Percentiles rank a stretch among this genome's conserved stretches.
Conservation (phyloP, 2,329 filamentous ascomycete genomes). For the Claviceps africana region DNA sequence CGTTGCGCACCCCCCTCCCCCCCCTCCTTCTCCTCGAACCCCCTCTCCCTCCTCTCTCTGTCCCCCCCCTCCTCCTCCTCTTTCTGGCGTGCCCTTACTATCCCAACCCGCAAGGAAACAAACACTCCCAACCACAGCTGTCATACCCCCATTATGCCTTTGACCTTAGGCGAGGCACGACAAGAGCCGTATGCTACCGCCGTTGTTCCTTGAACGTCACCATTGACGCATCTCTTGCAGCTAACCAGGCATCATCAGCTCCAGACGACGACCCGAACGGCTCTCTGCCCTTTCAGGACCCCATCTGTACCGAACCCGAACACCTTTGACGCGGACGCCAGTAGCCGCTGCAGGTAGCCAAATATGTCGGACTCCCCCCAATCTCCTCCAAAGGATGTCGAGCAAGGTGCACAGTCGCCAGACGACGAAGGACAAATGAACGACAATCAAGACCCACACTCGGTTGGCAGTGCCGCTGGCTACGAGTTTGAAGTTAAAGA, state of each 20-base stretch:
- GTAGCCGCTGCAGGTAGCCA: constrained; percentile 55
- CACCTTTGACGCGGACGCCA: constrained; percentile 45
- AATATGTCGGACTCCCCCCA: constrained; percentile 82
- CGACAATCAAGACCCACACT: constrained; percentile 66
- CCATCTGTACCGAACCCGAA: constrained; percentile 43
- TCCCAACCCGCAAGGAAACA: constrained; percentile 7
- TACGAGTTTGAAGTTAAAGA: constrained; percentile 99
- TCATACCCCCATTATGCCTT: constrained; percentile 7
- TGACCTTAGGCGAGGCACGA: constrained; percentile 18
- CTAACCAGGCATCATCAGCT: constrained; percentile 26
- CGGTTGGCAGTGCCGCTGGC: constrained; percentile 46
- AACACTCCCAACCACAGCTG: constrained; percentile 7
- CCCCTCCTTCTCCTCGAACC: not conserved
- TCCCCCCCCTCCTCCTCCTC: too few relatives aligned
- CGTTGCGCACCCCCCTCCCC: constrained; percentile 2
- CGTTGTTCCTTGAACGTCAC: constrained; percentile 20
- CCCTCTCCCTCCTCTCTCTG: too few relatives aligned
- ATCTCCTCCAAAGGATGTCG: constrained; percentile 90
- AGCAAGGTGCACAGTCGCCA: constrained; percentile 82
- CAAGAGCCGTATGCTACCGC: constrained; percentile 14
- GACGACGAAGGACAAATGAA: constrained; percentile 94
- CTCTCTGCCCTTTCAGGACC: constrained; percentile 26
- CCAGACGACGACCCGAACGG: constrained; percentile 13
- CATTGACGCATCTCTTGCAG: constrained; percentile 42
- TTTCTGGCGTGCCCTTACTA: constrained; percentile 6